phyloP scores from a whole-genome alignment of 2,329 filamentous ascomycete genomes.

The Verticillium tricorpus region DNA sequence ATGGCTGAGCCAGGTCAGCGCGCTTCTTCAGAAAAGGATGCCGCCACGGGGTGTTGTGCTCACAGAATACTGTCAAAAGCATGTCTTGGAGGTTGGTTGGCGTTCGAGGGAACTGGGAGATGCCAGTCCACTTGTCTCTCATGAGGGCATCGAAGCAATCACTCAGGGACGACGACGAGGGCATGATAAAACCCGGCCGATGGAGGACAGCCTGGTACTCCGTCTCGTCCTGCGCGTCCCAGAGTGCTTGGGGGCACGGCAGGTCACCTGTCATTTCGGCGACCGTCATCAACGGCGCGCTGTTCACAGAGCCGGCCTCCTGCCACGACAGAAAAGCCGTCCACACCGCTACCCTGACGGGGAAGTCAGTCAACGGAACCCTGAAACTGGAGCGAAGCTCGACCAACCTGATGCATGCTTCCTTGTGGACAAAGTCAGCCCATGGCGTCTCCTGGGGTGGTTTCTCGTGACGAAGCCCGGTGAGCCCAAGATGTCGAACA shows the following conservation, averaged over 20 bases:
- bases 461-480: slow-evolving; percentile 7
- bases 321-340: slow-evolving; percentile 21
- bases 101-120: neutral
- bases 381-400: neutral
- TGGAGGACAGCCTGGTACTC: slow-evolving; percentile 13
- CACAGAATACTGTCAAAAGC: neutral
- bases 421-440: slow-evolving; percentile 12
- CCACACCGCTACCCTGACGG: slow-evolving; percentile 17
- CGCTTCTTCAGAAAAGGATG: neutral
- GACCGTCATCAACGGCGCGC: slow-evolving; percentile 14
- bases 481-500: slow-evolving; percentile 11
- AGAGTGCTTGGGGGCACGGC: slow-evolving; percentile 17
- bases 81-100: neutral
- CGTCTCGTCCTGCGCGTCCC: slow-evolving; percentile 15
- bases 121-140: slow-evolving; percentile 11
- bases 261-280: slow-evolving; percentile 20
- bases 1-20: neutral
- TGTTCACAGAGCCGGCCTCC: slow-evolving; percentile 18
- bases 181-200: neutral
- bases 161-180: slow-evolving; percentile 9
- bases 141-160: slow-evolving; percentile 14
- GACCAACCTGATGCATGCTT: slow-evolving; percentile 16
- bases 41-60: neutral
- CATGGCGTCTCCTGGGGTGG: slow-evolving; percentile 5
- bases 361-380: neutral